A percentile compares a stretch with the other conserved stretches of the same genome.
Evolutionary conservation across 352 stramenopile species (phyloP).

Genomic region (Phytopythium litorale): DNA sequence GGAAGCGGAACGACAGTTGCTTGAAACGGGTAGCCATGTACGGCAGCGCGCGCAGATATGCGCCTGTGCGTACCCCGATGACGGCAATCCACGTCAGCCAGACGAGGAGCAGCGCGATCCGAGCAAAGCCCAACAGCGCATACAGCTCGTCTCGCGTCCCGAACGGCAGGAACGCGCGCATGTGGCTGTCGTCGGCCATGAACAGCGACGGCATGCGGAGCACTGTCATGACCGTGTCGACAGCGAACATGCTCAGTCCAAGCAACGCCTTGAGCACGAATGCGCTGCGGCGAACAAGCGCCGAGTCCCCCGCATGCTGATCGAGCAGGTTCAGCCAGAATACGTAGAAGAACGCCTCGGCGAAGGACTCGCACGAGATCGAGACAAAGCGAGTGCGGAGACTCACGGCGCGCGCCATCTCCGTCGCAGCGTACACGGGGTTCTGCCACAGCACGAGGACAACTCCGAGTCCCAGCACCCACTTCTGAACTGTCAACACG

Average conservation of each 20-base stretch:
- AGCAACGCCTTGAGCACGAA: constrained; percentile 29
- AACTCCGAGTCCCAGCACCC: constrained; percentile 59
- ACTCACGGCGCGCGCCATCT: constrained; percentile 51
- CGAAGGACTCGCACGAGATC: constrained; percentile 63
- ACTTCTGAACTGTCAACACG: constrained; percentile 67
- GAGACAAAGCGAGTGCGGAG: constrained; percentile 63
- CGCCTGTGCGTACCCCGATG: constrained; percentile 49
- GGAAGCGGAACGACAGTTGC: constrained; percentile 85
- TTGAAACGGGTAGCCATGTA: constrained; percentile 87
- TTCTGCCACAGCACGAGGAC: constrained; percentile 85
- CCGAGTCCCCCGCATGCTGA: constrained; percentile 50
- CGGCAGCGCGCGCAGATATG: constrained; percentile 58
- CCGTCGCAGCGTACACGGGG: constrained; percentile 59
- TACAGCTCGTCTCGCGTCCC: constrained; percentile 44
- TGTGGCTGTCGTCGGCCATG: constrained; percentile 8
- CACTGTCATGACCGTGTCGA: constrained; percentile 59
- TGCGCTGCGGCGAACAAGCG: constrained; percentile 16
- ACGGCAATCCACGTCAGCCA: constrained; percentile 75
- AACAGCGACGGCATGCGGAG: constrained; percentile 64
- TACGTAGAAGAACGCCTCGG: constrained; percentile 71
- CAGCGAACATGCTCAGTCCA: constrained; percentile 31
- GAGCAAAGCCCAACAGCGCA: constrained; percentile 57
- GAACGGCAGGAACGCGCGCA: constrained; percentile 1
- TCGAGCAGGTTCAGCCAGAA: constrained; percentile 84
- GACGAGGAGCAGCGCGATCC: constrained; percentile 47